Conservation (phyloP, 257 asterid genomes). For the Capsicum baccatum region DNA sequence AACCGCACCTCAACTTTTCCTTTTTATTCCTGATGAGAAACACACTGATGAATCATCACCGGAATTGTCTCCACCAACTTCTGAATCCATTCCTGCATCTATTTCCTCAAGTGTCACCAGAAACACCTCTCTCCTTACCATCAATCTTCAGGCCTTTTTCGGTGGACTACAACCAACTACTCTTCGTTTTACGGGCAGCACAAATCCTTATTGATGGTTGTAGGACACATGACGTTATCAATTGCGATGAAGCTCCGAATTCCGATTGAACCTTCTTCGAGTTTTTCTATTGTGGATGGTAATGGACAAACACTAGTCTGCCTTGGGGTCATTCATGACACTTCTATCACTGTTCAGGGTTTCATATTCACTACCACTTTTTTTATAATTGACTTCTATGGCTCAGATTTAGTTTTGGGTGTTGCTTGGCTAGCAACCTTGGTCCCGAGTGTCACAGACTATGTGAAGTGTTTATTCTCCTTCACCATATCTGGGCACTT, state of each 20-base stretch:
- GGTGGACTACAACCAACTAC: background rate
- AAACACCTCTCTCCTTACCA: too few species aligned
- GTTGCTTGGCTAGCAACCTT: background rate
- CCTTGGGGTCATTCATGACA: background rate
- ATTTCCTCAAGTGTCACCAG: too few species aligned
- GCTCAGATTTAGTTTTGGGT: background rate
- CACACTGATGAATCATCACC: too few species aligned
- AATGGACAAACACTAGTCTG: background rate
- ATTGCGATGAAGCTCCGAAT: background rate
- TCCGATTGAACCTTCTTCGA: background rate
- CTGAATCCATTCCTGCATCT: too few species aligned
- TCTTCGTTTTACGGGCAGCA: background rate
- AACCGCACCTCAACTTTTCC: too few species aligned
- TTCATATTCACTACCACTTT: background rate
- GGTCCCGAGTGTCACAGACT: background rate
- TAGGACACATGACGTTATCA: background rate
- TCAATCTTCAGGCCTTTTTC: too few species aligned
- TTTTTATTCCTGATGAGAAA: too few species aligned
- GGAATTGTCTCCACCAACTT: too few species aligned
- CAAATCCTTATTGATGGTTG: background rate
- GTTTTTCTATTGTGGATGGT: background rate
- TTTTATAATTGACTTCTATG: background rate
- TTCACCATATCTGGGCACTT: background rate
- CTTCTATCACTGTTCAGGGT: background rate
- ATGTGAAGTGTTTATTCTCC: background rate